These are phyloP conservation scores for Rhododendron kiyosumense DNA, from an alignment of 148 eudicot species.

Conservation along the genomic window DNA sequence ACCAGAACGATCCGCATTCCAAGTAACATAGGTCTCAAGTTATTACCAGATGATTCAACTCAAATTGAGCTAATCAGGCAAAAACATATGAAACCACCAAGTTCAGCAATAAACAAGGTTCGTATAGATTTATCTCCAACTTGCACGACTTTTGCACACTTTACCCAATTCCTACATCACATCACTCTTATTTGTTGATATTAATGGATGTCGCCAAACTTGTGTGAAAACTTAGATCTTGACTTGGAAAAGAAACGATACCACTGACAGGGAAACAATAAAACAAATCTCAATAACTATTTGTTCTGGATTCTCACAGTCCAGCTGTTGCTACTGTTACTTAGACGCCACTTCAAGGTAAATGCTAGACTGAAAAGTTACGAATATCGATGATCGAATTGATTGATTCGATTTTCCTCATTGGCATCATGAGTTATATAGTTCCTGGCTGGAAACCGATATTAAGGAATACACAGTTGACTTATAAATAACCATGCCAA, in stretches of 20 bases:
- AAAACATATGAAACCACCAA: not conserved
- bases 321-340: not conserved
- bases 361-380: not conserved
- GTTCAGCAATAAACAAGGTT: not conserved
- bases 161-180: not conserved
- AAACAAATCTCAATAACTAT: not conserved
- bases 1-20: too few relatives aligned
- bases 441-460: not conserved
- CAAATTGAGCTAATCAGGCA: not conserved
- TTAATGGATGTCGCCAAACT: not conserved
- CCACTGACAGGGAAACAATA: not conserved
- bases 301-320: not conserved
- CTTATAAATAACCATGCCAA: not conserved
- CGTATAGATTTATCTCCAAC: not conserved
- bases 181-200: too few relatives aligned
- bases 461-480: not conserved
- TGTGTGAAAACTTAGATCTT: not conserved
- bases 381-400: not conserved
- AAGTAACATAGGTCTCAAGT: too few relatives aligned
- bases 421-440: not conserved
- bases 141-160: not conserved
- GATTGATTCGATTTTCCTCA: not conserved
- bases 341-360: not conserved
- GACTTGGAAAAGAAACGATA: conserved; percentile 1
- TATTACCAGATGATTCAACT: not conserved